Percentiles rank a stretch among this genome's conserved stretches.
These are phyloP conservation scores for Alternaria ventricosa DNA, from an alignment of 2,329 filamentous ascomycete genomes.

Conservation along the genomic window DNA sequence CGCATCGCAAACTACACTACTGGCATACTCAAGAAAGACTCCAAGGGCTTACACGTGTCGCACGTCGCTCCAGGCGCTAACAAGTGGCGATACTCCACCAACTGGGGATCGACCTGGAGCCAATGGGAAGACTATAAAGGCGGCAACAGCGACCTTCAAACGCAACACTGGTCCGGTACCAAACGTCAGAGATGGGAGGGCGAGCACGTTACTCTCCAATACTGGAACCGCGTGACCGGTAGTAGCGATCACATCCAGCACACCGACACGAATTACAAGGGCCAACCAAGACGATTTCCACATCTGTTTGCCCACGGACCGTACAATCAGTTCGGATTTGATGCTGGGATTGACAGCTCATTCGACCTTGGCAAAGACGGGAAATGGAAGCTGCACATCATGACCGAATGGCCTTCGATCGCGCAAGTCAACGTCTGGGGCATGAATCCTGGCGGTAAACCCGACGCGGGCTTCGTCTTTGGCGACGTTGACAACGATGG, in stretches of 20 bases:
- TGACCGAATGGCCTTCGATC: slow-evolving; percentile 50
- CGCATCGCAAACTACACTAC: background rate
- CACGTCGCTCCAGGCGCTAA: background rate
- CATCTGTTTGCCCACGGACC: slow-evolving; percentile 56
- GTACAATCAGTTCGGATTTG: background rate
- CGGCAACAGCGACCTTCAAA: background rate
- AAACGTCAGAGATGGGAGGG: slow-evolving; percentile 65
- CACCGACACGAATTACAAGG: slow-evolving; percentile 57
- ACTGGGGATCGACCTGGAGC: background rate
- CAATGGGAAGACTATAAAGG: background rate
- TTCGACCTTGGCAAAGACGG: background rate
- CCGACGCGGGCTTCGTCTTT: background rate
- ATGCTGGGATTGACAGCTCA: background rate
- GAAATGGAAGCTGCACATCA: background rate
- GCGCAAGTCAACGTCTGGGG: background rate
- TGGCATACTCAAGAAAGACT: background rate
- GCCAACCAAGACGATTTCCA: slow-evolving; percentile 60
- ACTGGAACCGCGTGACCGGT: slow-evolving; percentile 65
- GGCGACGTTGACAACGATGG: background rate
- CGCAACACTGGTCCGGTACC: slow-evolving; percentile 63
- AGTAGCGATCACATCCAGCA: slow-evolving; percentile 68
- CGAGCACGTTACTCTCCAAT: slow-evolving; percentile 68
- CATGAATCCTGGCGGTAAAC: background rate
- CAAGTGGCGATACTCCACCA: background rate
- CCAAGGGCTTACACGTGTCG: background rate